phyloP scores from a whole-genome alignment of 768 basidiomycete species.

The Xerocomus potaroensis region DNA sequence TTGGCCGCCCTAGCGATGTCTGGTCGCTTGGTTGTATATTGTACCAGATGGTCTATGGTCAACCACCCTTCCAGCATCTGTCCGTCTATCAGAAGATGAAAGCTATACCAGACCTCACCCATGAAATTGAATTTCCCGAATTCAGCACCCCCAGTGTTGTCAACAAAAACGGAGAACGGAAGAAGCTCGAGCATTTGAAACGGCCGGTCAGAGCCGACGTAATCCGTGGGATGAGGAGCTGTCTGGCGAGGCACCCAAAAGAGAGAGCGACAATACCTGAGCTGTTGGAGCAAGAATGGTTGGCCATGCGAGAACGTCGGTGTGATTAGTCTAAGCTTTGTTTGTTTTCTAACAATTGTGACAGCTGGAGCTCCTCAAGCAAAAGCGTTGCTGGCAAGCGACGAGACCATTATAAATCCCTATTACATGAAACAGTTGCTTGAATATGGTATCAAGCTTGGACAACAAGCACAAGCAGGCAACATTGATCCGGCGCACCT shows the following conservation, averaged over 20 bases:
- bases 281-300: constrained; percentile 77
- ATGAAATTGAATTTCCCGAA: constrained; percentile 81
- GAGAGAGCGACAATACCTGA: constrained; percentile 85
- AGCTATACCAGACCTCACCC: constrained; percentile 76
- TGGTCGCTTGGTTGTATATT: constrained; percentile 98
- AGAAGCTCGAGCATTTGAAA: constrained; percentile 65
- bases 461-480: constrained; percentile 36
- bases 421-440: constrained; percentile 77
- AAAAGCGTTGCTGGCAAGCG: constrained; percentile 34
- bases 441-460: constrained; percentile 64
- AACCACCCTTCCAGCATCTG: constrained; percentile 86
- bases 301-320: constrained; percentile 48
- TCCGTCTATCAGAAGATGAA: constrained; percentile 87
- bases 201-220: constrained; percentile 68
- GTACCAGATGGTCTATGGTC: constrained; percentile 97
- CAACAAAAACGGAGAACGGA: constrained; percentile 32
- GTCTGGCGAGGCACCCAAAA: constrained; percentile 75
- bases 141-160: constrained; percentile 46
- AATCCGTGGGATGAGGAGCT: constrained; percentile 79
- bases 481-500: constrained; percentile 46
- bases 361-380: constrained; percentile 28
- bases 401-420: constrained; percentile 74
- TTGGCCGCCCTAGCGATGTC: constrained; percentile 93
- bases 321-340: neutral
- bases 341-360: neutral